Percentiles rank a stretch among this genome's conserved stretches.
Conservation (phyloP, 345 rosid genomes). For the Angophora floribunda region DNA sequence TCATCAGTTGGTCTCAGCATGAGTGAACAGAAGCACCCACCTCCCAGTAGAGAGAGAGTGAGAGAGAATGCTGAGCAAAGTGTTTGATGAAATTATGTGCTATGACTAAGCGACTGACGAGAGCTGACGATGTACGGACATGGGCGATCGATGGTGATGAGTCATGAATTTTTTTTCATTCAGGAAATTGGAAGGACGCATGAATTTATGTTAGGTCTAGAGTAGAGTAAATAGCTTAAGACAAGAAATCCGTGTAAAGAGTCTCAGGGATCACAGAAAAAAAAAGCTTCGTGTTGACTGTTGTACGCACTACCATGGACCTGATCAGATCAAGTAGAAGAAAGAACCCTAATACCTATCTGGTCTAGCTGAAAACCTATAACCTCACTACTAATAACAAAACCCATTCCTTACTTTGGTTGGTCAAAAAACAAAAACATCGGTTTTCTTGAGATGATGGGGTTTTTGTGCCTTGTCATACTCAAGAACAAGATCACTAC, state of each 20-base stretch:
- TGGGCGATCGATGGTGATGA: background rate
- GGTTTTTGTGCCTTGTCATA: background rate
- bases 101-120: background rate
- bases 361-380: background rate
- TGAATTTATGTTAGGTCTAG: background rate
- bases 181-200: background rate
- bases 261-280: background rate
- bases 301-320: background rate
- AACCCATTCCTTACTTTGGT: background rate
- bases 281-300: background rate
- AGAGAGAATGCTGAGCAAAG: background rate
- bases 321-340: background rate
- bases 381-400: background rate
- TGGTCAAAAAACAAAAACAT: background rate
- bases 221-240: background rate
- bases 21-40: conserved; percentile 6
- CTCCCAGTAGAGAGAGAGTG: background rate
- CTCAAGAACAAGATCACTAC: background rate
- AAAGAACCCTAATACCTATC: background rate
- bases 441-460: background rate
- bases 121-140: background rate
- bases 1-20: background rate
- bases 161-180: background rate
- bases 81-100: background rate
- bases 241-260: background rate